phyloP scores from a whole-genome alignment of 2,329 filamentous ascomycete genomes.

The Talaromyces islandicus region DNA sequence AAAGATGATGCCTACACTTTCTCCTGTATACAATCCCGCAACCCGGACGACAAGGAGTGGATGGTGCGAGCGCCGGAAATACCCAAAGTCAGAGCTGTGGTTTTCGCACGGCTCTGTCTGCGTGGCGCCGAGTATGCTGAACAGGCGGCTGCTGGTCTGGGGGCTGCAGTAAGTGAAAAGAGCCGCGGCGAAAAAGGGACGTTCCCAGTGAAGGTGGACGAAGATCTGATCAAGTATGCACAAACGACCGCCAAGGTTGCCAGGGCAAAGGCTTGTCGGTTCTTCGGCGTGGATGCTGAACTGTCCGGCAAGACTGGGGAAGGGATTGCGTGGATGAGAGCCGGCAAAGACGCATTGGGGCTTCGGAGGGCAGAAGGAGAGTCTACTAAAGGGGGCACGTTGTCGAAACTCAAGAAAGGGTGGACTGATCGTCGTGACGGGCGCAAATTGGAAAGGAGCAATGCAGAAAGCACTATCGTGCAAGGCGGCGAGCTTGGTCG shows the following conservation, averaged over 20 bases:
- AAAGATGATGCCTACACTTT: conserved; percentile 94
- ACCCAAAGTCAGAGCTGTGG: conserved; percentile 77
- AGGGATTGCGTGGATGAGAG: conserved; percentile 79
- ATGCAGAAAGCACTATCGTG: conserved; percentile 23
- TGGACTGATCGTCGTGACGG: conserved; percentile 75
- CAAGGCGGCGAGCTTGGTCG: conserved; percentile 28
- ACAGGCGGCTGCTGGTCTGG: conserved; percentile 55
- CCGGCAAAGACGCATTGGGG: conserved; percentile 69
- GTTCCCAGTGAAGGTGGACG: conserved; percentile 50
- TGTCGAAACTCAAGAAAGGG: conserved; percentile 61
- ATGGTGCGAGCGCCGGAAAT: conserved; percentile 90
- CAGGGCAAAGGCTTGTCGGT: conserved; percentile 79
- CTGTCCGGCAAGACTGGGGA: conserved; percentile 72
- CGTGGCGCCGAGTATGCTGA: conserved; percentile 83
- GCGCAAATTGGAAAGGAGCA: conserved; percentile 61
- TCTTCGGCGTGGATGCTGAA: conserved; percentile 87
- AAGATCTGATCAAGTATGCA: conserved; percentile 65
- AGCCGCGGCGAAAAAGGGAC: conserved; percentile 3
- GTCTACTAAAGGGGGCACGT: conserved; percentile 19
- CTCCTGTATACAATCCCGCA: conserved; percentile 72
- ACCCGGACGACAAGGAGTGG: conserved; percentile 84
- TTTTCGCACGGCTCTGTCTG: conserved; percentile 82
- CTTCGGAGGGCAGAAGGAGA: conserved; percentile 48
- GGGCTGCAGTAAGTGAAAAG: conserved; percentile 24
- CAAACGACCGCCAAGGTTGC: conserved; percentile 69